Evolutionary conservation across 305 asterid species (phyloP).

Genomic region (Fraxinus floribunda): DNA sequence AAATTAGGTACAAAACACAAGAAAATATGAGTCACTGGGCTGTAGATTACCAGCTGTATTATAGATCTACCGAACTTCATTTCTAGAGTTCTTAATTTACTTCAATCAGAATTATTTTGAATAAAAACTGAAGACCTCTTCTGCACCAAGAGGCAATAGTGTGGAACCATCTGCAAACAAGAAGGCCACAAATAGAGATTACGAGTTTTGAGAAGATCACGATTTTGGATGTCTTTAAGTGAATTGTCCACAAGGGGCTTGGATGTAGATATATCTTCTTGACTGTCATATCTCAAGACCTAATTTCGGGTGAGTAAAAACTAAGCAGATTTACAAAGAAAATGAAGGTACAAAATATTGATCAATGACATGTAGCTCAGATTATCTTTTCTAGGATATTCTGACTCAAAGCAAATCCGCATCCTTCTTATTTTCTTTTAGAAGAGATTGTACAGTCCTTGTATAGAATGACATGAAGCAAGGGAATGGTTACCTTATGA

Average conservation of each 20-base stretch:
- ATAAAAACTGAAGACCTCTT: neutral
- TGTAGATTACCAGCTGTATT: neutral
- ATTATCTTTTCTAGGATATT: neutral
- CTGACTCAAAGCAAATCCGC: neutral
- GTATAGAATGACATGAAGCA: neutral
- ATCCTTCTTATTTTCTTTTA: neutral
- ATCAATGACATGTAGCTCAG: neutral
- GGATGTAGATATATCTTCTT: neutral
- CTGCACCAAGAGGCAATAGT: neutral
- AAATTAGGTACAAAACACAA: neutral
- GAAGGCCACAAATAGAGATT: neutral
- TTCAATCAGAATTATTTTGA: neutral
- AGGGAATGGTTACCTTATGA: constrained; percentile 3
- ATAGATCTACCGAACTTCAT: neutral
- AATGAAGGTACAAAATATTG: neutral
- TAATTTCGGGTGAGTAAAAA: neutral
- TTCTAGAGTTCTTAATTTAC: neutral
- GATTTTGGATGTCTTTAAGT: neutral
- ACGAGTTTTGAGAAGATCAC: neutral
- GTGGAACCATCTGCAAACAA: neutral
- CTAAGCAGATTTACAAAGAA: neutral
- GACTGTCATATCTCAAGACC: neutral
- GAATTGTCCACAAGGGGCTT: neutral
- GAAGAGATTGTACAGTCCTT: neutral
- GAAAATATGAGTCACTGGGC: neutral